Evolutionary conservation across 352 stramenopile genomes (phyloP).

Genomic region (Phytophthora hybrid): DNA sequence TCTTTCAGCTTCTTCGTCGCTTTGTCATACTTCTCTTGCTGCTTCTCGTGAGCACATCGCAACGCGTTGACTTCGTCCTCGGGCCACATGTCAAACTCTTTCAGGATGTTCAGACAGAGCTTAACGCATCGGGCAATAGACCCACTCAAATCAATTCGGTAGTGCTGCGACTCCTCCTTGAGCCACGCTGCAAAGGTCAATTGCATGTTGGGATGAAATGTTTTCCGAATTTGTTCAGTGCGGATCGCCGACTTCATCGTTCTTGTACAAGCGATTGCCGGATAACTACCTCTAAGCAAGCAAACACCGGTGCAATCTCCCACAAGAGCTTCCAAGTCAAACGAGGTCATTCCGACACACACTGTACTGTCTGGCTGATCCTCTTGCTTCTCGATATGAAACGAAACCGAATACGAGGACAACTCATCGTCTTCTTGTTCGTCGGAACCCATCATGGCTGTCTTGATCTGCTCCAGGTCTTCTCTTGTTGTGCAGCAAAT

Average conservation of each 20-base stretch:
- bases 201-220: slow-evolving; percentile 8
- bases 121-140: slow-evolving; percentile 16
- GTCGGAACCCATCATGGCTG: slow-evolving; percentile 13
- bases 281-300: slow-evolving; percentile 53
- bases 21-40: slow-evolving; percentile 18
- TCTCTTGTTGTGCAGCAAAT: slow-evolving; percentile 37
- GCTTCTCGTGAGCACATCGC: slow-evolving; percentile 12
- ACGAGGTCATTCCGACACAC: slow-evolving; percentile 37
- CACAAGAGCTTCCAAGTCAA: slow-evolving; percentile 30
- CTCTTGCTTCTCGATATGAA: slow-evolving; percentile 64
- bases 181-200: slow-evolving; percentile 37
- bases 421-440: slow-evolving; percentile 31
- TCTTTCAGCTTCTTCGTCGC: slow-evolving; percentile 6
- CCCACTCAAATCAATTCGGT: slow-evolving; percentile 32
- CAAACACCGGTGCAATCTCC: slow-evolving; percentile 17
- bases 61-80: slow-evolving; percentile 30
- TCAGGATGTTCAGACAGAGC: slow-evolving; percentile 30
- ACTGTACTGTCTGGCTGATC: slow-evolving; percentile 50
- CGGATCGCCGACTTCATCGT: slow-evolving; percentile 24
- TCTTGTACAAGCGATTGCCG: slow-evolving; percentile 31
- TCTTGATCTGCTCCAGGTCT: slow-evolving; percentile 33
- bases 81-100: slow-evolving; percentile 44
- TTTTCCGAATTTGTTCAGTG: background rate
- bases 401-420: slow-evolving; percentile 42
- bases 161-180: slow-evolving; percentile 26